These are phyloP conservation scores for Cercospora zeina DNA, from an alignment of 2,329 filamentous ascomycete species.

Conservation along the genomic window DNA sequence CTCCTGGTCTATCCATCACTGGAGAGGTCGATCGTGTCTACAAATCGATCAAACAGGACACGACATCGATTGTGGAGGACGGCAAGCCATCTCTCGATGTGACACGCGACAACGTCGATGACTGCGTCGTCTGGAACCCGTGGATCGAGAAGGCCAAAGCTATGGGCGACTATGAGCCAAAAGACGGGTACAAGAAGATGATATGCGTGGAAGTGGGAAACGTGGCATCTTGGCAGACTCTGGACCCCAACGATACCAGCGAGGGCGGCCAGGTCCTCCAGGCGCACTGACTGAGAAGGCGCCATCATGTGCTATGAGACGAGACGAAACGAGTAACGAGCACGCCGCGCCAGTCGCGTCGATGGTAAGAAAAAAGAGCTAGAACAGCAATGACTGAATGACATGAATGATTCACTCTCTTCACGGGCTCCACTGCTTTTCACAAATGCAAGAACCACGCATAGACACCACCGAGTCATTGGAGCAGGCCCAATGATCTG, in stretches of 20 bases:
- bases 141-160: conserved; percentile 81
- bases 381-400: conserved; percentile 5
- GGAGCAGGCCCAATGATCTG: too few relatives aligned
- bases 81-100: conserved; percentile 69
- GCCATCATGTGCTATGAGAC: conserved; percentile 14
- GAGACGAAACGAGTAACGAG: conserved; percentile 12
- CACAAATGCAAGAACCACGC: too few relatives aligned
- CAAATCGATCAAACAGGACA: conserved; percentile 62
- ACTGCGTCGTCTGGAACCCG: conserved; percentile 96
- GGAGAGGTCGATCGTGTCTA: conserved; percentile 89
- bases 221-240: conserved; percentile 76
- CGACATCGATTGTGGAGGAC: conserved; percentile 63
- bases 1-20: conserved; percentile 66
- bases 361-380: not conserved
- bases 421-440: not conserved
- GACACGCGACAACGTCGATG: conserved; percentile 77
- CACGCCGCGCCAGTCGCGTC: conserved; percentile 4
- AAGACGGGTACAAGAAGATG: conserved; percentile 90
- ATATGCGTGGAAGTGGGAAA: conserved; percentile 89
- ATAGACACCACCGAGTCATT: too few relatives aligned
- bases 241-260: conserved; percentile 75
- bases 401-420: not conserved
- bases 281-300: conserved; percentile 28
- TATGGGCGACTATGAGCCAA: conserved; percentile 84
- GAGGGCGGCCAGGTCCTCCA: conserved; percentile 62